Percentiles rank a stretch among this genome's conserved stretches.
phyloP scores from a whole-genome alignment of 1,284 basidiomycete genomes.

The Schizophyllum amplum region DNA sequence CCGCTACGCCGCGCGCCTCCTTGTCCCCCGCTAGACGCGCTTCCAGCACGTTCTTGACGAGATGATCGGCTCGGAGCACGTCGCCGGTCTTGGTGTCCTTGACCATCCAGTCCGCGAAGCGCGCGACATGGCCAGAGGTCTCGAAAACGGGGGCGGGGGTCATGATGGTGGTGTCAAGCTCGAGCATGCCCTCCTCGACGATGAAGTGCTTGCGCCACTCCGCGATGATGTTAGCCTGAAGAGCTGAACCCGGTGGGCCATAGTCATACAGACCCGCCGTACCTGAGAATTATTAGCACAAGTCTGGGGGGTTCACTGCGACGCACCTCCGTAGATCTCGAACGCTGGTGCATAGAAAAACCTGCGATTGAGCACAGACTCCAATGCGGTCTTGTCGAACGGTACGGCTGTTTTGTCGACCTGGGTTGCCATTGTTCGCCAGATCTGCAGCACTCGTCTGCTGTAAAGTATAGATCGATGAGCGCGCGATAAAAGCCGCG shows the following conservation, averaged over 20 bases:
- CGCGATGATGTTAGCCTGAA: slow-evolving; percentile 95
- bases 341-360: slow-evolving; percentile 99
- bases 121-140: slow-evolving; percentile 95
- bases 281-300: slow-evolving; percentile 36
- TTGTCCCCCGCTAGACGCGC: slow-evolving; percentile 86
- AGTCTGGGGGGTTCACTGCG: slow-evolving; percentile 4
- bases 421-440: no score
- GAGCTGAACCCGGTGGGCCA: slow-evolving; percentile 88
- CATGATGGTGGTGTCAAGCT: slow-evolving; percentile 98
- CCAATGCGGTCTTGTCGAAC: slow-evolving; percentile 86
- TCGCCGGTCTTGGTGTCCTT: slow-evolving; percentile 93
- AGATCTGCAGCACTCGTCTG: no score
- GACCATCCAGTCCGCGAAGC: slow-evolving; percentile 99
- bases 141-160: slow-evolving; percentile 94
- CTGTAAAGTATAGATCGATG: no score
- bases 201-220: slow-evolving; percentile 99
- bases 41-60: slow-evolving; percentile 91
- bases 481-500: no score
- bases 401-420: slow-evolving; percentile 83
- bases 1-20: slow-evolving; percentile 77
- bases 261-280: slow-evolving; percentile 96
- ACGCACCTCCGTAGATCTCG: slow-evolving; percentile 91
- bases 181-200: slow-evolving; percentile 97
- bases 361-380: slow-evolving; percentile 81
- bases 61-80: slow-evolving; percentile 95